Conservation (phyloP, 169 alveolate species). For the Plasmodium reichenowi region DNA sequence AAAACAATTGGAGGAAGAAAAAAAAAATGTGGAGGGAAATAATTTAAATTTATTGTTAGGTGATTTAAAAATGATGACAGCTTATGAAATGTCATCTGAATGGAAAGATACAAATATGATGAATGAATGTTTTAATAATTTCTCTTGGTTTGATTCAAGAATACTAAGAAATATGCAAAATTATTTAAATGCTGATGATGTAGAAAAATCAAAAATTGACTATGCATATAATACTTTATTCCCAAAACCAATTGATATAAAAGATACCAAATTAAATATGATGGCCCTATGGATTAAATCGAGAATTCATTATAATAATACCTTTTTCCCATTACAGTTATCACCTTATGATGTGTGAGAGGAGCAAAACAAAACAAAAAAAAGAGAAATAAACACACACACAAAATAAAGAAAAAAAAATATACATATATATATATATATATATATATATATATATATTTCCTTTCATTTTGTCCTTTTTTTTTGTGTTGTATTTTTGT, state of each 20-base stretch:
- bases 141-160: constrained; percentile 81
- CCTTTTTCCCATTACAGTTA: constrained; percentile 62
- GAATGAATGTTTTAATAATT: constrained; percentile 77
- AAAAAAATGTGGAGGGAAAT: constrained; percentile 30
- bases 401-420: too few relatives aligned
- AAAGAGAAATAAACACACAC: too few relatives aligned
- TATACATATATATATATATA: too few relatives aligned
- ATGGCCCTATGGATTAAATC: constrained; percentile 83
- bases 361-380: too few relatives aligned
- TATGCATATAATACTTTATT: constrained; percentile 79
- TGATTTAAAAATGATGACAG: constrained; percentile 80
- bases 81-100: constrained; percentile 80
- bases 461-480: too few relatives aligned
- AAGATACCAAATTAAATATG: constrained; percentile 78
- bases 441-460: too few relatives aligned
- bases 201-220: constrained; percentile 78
- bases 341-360: constrained; percentile 45
- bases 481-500: too few relatives aligned
- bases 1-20: constrained; percentile 68
- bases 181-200: constrained; percentile 77
- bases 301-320: constrained; percentile 74
- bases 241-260: constrained; percentile 79
- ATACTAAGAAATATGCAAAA: constrained; percentile 75
- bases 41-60: constrained; percentile 71
- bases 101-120: constrained; percentile 82